Evolutionary conservation across 1,284 basidiomycete genomes (phyloP), one percentile per base, ranked within the genome.

Genomic region (Caloboletus inedulis): DNA sequence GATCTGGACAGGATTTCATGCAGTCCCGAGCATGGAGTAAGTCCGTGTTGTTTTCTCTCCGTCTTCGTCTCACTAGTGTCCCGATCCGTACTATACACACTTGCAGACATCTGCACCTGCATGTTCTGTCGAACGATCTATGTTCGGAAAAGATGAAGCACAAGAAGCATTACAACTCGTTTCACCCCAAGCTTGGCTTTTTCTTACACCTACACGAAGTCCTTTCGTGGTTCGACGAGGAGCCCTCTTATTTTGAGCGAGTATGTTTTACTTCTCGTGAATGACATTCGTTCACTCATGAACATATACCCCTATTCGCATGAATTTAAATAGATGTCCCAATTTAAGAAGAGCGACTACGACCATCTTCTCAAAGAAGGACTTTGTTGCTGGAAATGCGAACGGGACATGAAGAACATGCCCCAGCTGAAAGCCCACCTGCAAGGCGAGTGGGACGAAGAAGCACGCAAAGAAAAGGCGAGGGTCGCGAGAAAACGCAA

Each of bases 121-220:
- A 98, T 66, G 82, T 98, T 54, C 75, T 98, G 27, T 96, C 94
- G 1, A 77, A 80, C 19, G 95, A 99, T 66, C 72, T 97, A 18
- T 78, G 82, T 46, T 87, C 89, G 0, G 76, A 81, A 3, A 72
- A 74, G 34, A 72, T 98, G 72, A 98, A 96, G 71, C 82, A 80
- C 56, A 98, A 97, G 77, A 94, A 91, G 63, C 94, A 98, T 63
- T 94, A 94, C 74, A 94, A 96, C 67, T 93, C 92, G 3, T 99
- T 98, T 73, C 85, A 91, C 61, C 96, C 95, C 0, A 80, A 80
- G 29, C 74, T 82, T 13, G 94, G 92, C 0, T 98, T 94, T 73
- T 98, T 97, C 69, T 64, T 98, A 0, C 80, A 85, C 49, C 72
- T 97, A 4, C 76, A 82, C 33, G 82, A 91, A 6, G 86, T 97